phyloP scores from a whole-genome alignment of 306 rosid genomes.

The Inga laurina region DNA sequence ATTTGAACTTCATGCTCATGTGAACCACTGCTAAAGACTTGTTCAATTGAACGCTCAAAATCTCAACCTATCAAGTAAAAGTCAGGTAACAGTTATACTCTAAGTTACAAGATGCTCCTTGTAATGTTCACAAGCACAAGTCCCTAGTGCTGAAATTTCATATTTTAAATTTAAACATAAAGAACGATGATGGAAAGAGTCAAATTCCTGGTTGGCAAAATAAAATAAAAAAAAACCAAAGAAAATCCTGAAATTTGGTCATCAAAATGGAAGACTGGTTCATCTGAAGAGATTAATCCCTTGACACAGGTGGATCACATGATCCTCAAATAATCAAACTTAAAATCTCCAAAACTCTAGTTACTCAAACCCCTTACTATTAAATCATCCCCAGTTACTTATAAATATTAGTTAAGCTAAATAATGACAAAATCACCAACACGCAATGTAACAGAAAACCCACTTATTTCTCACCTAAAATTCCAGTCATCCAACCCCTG shows the following conservation, averaged over 20 bases:
- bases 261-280: background rate
- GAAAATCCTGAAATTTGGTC: background rate
- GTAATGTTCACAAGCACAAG: background rate
- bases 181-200: background rate
- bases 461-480: background rate
- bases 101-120: background rate
- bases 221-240: no score
- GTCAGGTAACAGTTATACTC: background rate
- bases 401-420: background rate
- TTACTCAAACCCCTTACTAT: background rate
- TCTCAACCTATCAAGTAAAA: background rate
- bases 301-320: background rate
- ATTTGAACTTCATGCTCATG: background rate
- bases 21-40: background rate
- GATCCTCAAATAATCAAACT: background rate
- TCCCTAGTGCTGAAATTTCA: background rate
- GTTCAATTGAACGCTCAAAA: background rate
- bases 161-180: background rate
- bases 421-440: background rate
- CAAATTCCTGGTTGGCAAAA: background rate
- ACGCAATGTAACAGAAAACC: background rate
- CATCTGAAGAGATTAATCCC: background rate
- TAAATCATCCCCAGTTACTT: background rate
- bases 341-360: background rate
- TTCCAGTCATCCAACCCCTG: background rate